Percentiles rank a stretch among this genome's conserved stretches.
Evolutionary conservation across 352 stramenopile species (phyloP).

Genomic region (Pythium oligandrum): DNA sequence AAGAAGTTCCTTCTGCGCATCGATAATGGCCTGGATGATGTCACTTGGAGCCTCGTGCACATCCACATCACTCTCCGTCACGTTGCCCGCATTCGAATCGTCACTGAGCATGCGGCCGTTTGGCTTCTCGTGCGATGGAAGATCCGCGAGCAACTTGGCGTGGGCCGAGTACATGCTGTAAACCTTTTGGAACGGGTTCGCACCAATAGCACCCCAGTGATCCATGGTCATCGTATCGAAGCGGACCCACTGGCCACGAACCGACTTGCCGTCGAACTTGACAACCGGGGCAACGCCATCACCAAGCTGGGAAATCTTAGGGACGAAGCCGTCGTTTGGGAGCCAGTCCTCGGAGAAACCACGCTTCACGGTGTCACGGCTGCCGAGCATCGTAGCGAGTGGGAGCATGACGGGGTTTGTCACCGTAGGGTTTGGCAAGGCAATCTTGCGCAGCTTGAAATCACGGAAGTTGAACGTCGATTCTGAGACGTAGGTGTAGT

Average conservation of each 20-base stretch:
- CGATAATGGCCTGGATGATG: too few relatives aligned
- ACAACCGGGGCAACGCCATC: constrained; percentile 16
- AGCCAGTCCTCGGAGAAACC: constrained; percentile 35
- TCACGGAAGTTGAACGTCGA: constrained; percentile 27
- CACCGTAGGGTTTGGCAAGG: constrained; percentile 30
- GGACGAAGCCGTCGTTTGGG: constrained; percentile 23
- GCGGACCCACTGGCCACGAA: background rate
- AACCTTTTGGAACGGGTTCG: constrained; percentile 1
- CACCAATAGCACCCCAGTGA: constrained; percentile 10
- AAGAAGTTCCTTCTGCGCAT: too few relatives aligned
- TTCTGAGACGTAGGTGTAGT: constrained; percentile 41
- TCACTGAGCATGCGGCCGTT: constrained; percentile 24
- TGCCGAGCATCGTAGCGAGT: constrained; percentile 31
- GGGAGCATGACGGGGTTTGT: constrained; percentile 27
- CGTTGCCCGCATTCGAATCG: too few relatives aligned
- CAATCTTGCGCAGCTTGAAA: constrained; percentile 29
- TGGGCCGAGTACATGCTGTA: constrained; percentile 12
- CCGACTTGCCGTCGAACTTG: constrained; percentile 5
- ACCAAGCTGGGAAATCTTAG: constrained; percentile 17
- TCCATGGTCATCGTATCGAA: constrained; percentile 4
- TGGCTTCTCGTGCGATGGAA: constrained; percentile 7
- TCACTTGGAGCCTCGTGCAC: too few relatives aligned
- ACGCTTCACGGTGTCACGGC: constrained; percentile 21
- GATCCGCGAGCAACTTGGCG: constrained; percentile 2
- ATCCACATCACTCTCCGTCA: too few relatives aligned